Evolutionary conservation across 164 flowering plant genomes (phyloP), one percentile per base, ranked within the genome.

Genomic region (Nymphaea thermarum): DNA sequence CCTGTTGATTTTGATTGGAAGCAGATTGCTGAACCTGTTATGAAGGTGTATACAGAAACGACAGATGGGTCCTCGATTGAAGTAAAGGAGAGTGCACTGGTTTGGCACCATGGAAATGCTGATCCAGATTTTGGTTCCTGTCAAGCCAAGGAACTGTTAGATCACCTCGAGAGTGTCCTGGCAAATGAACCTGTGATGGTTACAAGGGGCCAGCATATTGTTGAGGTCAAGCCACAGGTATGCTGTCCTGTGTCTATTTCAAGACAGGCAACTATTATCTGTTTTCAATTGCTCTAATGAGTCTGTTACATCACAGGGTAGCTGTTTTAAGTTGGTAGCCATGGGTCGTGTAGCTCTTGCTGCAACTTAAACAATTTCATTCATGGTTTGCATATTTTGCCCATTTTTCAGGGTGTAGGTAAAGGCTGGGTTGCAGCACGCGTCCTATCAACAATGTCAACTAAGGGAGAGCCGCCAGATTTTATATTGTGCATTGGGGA

Each of bases 171-270:
- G 43, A 51, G 60, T 53, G 61, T 66, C 16, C 68, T 66, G 45
- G 61, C 60, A 4, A 66, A 66, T 66, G 68, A 66, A 53, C 68
- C 68, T 2, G 68, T 66, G 10, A 42, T 18, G 4, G 68, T 66
- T 51, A 66, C 45, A 44, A 66, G 68, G 2, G 68, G 68, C 43
- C 68, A 51, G 60, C 14, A 51, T 53, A 66, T 66, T 41, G 68
- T 66, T 57, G 68, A 66, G 36, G 68, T 66, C 41, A 66, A 45
- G 55, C 68, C 68, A 18, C 68, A 66, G 68, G 68, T 66, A 51
- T 66, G 43, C 43, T 3, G 3, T 61, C 63, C 55, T 47, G 55
- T 25, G 36, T 25, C 36, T 25, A 25, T 25, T 25, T 25, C 36
- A 25, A 25, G 36, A 25, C 36, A 25, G 36, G 36, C 36, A 25